A percentile compares a stretch with the other conserved stretches of the same genome.
Conservation (phyloP, 108 stramenopile species). For the Schizochytrium sp. region DNA sequence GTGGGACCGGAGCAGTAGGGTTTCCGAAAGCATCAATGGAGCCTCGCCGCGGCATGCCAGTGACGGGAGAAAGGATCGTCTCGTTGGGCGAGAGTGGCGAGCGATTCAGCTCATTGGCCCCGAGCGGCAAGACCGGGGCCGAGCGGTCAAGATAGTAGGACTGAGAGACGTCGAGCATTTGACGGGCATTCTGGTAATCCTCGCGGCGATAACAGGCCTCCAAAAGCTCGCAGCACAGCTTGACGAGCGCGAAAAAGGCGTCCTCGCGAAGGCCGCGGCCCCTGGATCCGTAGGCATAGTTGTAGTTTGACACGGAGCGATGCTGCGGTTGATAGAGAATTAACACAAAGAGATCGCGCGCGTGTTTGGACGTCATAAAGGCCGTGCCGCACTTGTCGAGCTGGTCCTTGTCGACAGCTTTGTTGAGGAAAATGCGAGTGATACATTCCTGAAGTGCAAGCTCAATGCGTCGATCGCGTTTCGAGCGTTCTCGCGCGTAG, state of each 20-base stretch:
- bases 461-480: not conserved
- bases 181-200: not conserved
- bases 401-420: not conserved
- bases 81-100: not conserved
- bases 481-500: not conserved
- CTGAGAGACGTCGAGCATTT: constrained; percentile 1
- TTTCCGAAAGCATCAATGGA: not conserved
- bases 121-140: not conserved
- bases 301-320: not conserved
- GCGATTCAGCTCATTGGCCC: not conserved
- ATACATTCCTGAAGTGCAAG: not conserved
- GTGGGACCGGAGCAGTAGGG: not conserved
- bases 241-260: not conserved
- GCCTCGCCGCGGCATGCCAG: not conserved
- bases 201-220: not conserved
- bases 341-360: not conserved
- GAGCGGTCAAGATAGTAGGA: constrained; percentile 2
- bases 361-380: not conserved
- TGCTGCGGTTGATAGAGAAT: constrained; percentile 13
- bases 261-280: not conserved
- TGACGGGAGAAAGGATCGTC: not conserved
- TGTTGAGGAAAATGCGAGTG: not conserved
- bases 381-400: not conserved
- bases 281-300: not conserved
- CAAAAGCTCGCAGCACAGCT: not conserved